Base-by-base conservation (phyloP, 805 yeast genomes). In the Hyphopichia homilentoma region DNA sequence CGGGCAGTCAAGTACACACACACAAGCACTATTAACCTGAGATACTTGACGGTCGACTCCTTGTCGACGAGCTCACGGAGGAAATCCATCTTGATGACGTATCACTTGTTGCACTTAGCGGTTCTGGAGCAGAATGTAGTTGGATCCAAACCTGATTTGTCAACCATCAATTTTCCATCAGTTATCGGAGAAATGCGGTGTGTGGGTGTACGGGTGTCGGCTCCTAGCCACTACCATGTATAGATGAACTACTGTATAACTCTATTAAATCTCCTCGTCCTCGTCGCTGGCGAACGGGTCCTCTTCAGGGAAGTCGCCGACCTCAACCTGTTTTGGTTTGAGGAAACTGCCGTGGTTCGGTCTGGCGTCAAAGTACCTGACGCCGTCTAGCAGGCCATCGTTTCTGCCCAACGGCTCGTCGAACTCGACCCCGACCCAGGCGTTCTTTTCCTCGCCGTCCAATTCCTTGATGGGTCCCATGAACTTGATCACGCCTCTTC, bases 341-440 rank as follows among this genome's bases (percentile, higher is more conserved):
- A 88, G 76, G 54, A 90, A 86, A 5, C 87, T 78, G 4, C 97
- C 97, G 47, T 84, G 79, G 14, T 71, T 70, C 5, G 49, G 48
- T 5, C 64, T 61, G 20, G 87, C 76, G 4, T 61, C 48, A 50
- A 90, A 89, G 41, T 84, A 72, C 21, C 67, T 47, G 1, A 44
- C 52, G 0, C 85, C 88, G 21, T 77, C 75, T 24, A 87, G 61
- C 14, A 76, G 59, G 0, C 97, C 97, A 49, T 86, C 77, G 48
- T 89, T 86, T 54, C 83, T 86, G 4, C 97, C 97, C 6, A 74
- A 72, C 0, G 97, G 90, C 44, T 84, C 87, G 45, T 84, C 93
- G 34, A 88, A 79, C 45, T 81, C 84, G 3, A 90, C 73, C 0
- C 97, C 97, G 19, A 84, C 72, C 96, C 97, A 90, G 1, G 58